Evolutionary conservation across 1,284 basidiomycete genomes (phyloP).

Genomic region (Moesziomyces globuligerus): DNA sequence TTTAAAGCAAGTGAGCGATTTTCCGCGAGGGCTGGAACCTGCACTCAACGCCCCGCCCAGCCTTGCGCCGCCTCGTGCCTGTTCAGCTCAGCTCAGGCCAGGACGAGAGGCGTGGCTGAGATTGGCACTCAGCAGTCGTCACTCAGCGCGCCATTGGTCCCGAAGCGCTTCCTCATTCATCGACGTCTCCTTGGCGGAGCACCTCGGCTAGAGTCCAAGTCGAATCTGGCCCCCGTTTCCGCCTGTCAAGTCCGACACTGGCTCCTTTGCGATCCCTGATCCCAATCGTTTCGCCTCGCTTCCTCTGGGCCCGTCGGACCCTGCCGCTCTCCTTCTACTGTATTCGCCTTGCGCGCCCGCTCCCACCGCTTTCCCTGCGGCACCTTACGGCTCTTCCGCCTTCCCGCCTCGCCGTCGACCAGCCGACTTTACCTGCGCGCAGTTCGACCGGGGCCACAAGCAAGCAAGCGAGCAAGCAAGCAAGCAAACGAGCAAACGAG

Average conservation of each 20-base stretch:
- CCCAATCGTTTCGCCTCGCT: not conserved
- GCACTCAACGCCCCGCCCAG: no score
- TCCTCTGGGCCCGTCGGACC: not conserved
- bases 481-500: no score
- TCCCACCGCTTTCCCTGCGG: not conserved
- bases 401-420: not conserved
- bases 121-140: not conserved
- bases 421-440: no score
- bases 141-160: not conserved
- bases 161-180: not conserved
- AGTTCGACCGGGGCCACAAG: no score
- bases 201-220: not conserved
- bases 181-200: not conserved
- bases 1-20: not conserved
- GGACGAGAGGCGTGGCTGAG: no score
- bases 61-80: no score
- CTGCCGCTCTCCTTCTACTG: no score
- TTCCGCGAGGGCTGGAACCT: not conserved
- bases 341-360: not conserved
- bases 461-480: no score
- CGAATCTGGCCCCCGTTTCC: not conserved
- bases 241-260: not conserved
- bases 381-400: not conserved
- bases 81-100: no score
- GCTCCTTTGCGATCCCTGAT: not conserved